Base-by-base conservation (phyloP, 176 grass and related monocot genomes). In the Avena sativa region DNA sequence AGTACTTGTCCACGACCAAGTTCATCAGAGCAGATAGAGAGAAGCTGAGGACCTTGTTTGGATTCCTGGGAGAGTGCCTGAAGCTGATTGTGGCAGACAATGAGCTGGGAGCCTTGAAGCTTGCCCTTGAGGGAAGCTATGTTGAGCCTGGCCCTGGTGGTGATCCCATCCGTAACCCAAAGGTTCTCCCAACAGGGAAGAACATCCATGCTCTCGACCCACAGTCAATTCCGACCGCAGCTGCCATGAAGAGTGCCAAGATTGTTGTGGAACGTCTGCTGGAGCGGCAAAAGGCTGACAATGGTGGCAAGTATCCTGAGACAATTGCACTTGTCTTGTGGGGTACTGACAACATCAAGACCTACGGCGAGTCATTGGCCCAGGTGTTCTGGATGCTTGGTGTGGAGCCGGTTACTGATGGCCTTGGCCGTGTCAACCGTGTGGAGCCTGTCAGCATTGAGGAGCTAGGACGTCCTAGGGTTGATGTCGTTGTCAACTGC, bases 281-380 rank as follows among this genome's bases (percentile, higher is more conserved):
- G 48, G 97, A 96, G 89, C 79, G 97, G 81, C 97, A 99, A 59
- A 99, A 96, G 90, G 58, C 36, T 20, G 97, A 99, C 83, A 99
- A 99, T 10, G 97, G 94, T 11, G 94, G 92, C 55, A 91, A 93
- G 26, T 99, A 89, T 47, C 97, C 97, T 9, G 97, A 99, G 88
- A 99, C 97, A 26, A 59, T 99, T 56, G 97, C 97, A n/a, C 97
- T 99, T 48, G 97, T 99, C n/a, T 83, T 96, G 68, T 99, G 97
- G 97, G 97, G 97, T 19, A 99, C 97, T 1, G 97, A 99, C 53
- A 99, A 99, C 89, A 99, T 99, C 87, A 99, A 99, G 89, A 99
- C 97, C 44, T 99, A 99, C 6, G 97, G 97, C 9, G 97, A 99
- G 76, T 99, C 97, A 17, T 81, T 99, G 55, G 97, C 79, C 61